Conservation (phyloP, 2,329 filamentous ascomycete species). For the Colletotrichum caudatum region DNA sequence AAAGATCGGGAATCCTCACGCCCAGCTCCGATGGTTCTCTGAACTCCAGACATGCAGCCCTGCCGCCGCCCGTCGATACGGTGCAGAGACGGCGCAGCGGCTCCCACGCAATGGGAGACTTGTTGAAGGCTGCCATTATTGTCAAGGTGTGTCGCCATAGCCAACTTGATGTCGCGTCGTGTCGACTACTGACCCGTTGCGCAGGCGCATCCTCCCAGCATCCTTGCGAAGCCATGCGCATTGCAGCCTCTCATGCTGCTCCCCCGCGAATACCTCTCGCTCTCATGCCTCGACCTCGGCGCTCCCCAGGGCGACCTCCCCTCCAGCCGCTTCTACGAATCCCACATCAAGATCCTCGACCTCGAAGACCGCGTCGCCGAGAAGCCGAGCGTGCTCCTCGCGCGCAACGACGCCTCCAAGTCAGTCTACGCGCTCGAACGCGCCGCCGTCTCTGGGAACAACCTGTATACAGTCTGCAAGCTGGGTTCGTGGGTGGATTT, state of each 20-base stretch:
- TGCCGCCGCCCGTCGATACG: conserved; percentile 45
- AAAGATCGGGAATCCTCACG: conserved; percentile 56
- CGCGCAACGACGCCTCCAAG: conserved; percentile 66
- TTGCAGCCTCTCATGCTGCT: conserved; percentile 73
- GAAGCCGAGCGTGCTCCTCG: conserved; percentile 69
- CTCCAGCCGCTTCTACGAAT: conserved; percentile 69
- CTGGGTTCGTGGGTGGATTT: conserved; percentile 76
- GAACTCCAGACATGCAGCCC: conserved; percentile 50
- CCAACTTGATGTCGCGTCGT: not conserved
- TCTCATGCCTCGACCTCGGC: conserved; percentile 72
- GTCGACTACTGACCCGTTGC: conserved; percentile 41
- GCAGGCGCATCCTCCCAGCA: conserved; percentile 68
- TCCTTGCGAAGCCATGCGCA: conserved; percentile 64
- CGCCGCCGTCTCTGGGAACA: conserved; percentile 58
- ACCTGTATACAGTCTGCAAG: conserved; percentile 76
- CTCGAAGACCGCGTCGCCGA: conserved; percentile 70
- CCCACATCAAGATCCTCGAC: conserved; percentile 72
- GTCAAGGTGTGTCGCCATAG: conserved; percentile 58
- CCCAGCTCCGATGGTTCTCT: conserved; percentile 55
- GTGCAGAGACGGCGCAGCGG: conserved; percentile 54
- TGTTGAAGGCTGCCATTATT: conserved; percentile 64
- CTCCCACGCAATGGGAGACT: conserved; percentile 60
- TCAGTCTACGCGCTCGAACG: conserved; percentile 74
- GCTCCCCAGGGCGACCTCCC: conserved; percentile 63
- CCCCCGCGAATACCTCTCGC: conserved; percentile 68